A percentile compares a stretch with the other conserved stretches of the same genome.
Conservation (phyloP, 2,329 filamentous ascomycete genomes). For the Phialophora tarda region DNA sequence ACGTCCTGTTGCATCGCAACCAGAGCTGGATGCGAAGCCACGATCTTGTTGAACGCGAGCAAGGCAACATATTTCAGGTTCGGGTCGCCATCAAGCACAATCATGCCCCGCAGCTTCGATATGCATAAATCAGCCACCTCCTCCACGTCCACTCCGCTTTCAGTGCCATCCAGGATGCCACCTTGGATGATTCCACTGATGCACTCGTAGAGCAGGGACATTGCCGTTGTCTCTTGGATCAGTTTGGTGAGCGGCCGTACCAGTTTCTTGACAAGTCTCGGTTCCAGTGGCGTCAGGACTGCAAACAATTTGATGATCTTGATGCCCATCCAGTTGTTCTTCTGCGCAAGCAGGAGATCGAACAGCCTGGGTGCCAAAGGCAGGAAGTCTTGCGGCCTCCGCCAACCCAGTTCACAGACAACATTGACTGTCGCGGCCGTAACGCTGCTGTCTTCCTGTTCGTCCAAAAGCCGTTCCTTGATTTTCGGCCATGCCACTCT, state of each 20-base stretch:
- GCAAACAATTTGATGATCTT: conserved; percentile 99
- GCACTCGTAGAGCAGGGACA: conserved; percentile 98
- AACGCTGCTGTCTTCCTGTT: conserved; percentile 86
- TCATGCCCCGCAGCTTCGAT: conserved; percentile 89
- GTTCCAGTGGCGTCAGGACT: conserved; percentile 88
- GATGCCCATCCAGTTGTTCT: conserved; percentile 99
- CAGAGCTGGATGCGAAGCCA: conserved; percentile 81
- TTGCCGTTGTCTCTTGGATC: conserved; percentile 91
- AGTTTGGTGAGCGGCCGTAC: conserved; percentile 88
- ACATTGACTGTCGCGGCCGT: conserved; percentile 97
- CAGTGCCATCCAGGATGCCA: conserved; percentile 83
- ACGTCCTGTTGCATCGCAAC: conserved; percentile 95
- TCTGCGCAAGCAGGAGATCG: conserved; percentile 85
- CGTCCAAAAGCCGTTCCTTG: conserved; percentile 89
- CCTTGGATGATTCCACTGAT: conserved; percentile 98
- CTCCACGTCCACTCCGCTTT: conserved; percentile 80
- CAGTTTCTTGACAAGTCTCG: conserved; percentile 86
- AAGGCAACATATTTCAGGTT: conserved; percentile 98
- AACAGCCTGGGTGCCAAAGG: conserved; percentile 90
- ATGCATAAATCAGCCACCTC: conserved; percentile 93
- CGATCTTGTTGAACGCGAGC: conserved; percentile 94
- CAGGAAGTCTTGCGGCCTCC: conserved; percentile 89
- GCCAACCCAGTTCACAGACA: conserved; percentile 92
- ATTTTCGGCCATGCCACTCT: conserved; percentile 96
- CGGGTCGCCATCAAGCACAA: conserved; percentile 88